Evolutionary conservation across 306 rosid species (phyloP), one percentile per base, ranked within the genome.

Genomic region (Cucumis cinereus): DNA sequence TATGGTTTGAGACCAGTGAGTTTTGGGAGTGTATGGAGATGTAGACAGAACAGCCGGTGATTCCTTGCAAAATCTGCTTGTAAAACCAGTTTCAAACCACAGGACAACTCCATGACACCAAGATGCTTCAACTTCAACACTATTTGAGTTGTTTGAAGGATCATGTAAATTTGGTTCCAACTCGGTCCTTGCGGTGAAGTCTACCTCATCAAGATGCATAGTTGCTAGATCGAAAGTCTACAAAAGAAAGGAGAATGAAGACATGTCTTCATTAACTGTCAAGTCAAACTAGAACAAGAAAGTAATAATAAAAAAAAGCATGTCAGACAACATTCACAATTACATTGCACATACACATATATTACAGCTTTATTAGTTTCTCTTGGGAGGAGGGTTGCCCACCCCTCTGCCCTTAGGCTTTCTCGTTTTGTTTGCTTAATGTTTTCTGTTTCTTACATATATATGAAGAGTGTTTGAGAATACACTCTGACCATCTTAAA

Each of bases 31-130:
- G 77, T 73, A 83, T 13, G 97, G 95, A 77, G 98, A 94, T 41
- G 98, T 90, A 10, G 98, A 94, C 79, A 91, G 80, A 80, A 86
- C 83, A 19, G 88, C 86, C 8, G 92, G 87, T 79, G 74, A 63
- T 86, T 92, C 95, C 43, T 49, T 83, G 86, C 99, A 94, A 87
- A 91, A 94, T 77, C 96, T 85, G 84, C 85, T 83, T n/a, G 95
- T 88, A 64, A 94, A 91, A 63, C 97, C 95, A 40, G 97, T 92
- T 73, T 90, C 96, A 81, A 94, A 94, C 99, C 99, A 92, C 76
- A 94, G 74, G 60, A 94, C 89, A 78, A 85, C 85, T 36, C 99
- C 97, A 72, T 86, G 85, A 79, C 97, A 94, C 87, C 77, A 77
- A 20, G 86, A 81, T 70, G 88, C 67, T 81, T 72, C 79, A 17